Evolutionary conservation across 2,329 filamentous ascomycete genomes (phyloP), one percentile per base, ranked within the genome.

Genomic region (Claviceps cyperi): DNA sequence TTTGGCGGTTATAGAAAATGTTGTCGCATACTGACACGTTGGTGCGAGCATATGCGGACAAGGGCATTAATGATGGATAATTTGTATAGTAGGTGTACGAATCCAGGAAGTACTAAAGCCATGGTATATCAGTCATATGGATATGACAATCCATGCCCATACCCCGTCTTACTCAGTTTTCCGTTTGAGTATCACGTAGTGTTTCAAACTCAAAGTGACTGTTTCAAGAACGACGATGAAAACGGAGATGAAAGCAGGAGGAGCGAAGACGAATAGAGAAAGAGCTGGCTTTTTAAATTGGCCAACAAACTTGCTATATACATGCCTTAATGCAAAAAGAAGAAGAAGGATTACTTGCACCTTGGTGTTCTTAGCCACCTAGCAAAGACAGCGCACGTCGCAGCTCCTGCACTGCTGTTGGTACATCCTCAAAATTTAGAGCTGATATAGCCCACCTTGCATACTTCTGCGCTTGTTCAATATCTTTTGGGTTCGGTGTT

Each of bases 361-460:
- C 28, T 11, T 9, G 11, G 28, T 32, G 28, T 32, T 4, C 28
- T 47, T 60, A 60, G 13, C 80, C 84, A 2, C 87, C 87, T 46
- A 96, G 68, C 17, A 73, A 69, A 50, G 77, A 71, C 54, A 98
- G 68, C 3, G 92, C 92, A 52, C 78, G 80, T 48, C 79, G 78
- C 54, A 98, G 65, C 62, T 98, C 90, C 60, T 83, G 82, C 4
- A 97, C 82, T 0, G 92, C 92, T 0, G 92, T 98, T 1, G 83
- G 75, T 1, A 94, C 85, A 63, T 98, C 92, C 58, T 98, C 92
- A 66, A 98, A 98, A 59, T 96, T 95, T 46, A 98, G 69, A 0
- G 92, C 92, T 11, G 90, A 96, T 41, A 97, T 94, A 0, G 92
- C 92, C 87, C 88, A 98, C 60, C 88, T 89, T 2, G 91, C 90